These are phyloP conservation scores for Nidula niveotomentosa DNA, from an alignment of 1,284 basidiomycete species.

Conservation along the genomic window DNA sequence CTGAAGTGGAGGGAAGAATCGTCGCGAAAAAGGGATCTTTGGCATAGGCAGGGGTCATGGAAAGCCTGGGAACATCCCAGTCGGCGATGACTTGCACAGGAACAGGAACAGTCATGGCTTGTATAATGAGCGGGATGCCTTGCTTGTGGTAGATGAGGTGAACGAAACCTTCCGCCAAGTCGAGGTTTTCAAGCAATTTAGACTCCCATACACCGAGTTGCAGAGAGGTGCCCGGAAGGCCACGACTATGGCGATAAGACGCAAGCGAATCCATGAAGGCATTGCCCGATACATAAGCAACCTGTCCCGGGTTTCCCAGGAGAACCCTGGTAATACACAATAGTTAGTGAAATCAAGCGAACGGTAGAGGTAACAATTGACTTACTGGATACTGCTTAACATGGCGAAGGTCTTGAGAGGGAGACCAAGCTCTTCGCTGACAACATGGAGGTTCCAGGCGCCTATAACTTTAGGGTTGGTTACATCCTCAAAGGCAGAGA, in stretches of 20 bases:
- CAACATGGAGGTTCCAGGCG: slow-evolving; percentile 29
- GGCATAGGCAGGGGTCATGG: slow-evolving; percentile 15
- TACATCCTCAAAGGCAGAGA: slow-evolving; percentile 17
- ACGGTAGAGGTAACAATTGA: background rate
- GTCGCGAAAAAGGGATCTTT: slow-evolving; percentile 19
- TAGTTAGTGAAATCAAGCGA: background rate
- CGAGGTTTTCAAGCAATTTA: slow-evolving; percentile 14
- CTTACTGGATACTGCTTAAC: slow-evolving; percentile 27
- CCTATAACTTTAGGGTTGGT: slow-evolving; percentile 23
- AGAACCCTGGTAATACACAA: slow-evolving; percentile 18
- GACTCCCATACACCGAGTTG: slow-evolving; percentile 30
- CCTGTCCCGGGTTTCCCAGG: slow-evolving; percentile 25
- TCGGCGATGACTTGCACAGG: slow-evolving; percentile 23
- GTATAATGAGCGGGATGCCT: slow-evolving; percentile 25
- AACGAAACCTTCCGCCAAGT: slow-evolving; percentile 15
- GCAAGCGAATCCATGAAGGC: slow-evolving; percentile 29
- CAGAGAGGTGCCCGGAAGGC: slow-evolving; percentile 22
- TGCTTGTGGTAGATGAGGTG: slow-evolving; percentile 17
- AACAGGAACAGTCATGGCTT: slow-evolving; percentile 16
- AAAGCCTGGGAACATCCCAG: slow-evolving; percentile 11
- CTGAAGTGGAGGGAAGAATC: too few relatives aligned
- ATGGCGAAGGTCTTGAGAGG: slow-evolving; percentile 25
- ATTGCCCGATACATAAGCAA: slow-evolving; percentile 25
- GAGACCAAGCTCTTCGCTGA: slow-evolving; percentile 21
- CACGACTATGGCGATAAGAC: slow-evolving; percentile 18